phyloP scores from a whole-genome alignment of 768 basidiomycete genomes.

The Asterophora lycoperdoides region DNA sequence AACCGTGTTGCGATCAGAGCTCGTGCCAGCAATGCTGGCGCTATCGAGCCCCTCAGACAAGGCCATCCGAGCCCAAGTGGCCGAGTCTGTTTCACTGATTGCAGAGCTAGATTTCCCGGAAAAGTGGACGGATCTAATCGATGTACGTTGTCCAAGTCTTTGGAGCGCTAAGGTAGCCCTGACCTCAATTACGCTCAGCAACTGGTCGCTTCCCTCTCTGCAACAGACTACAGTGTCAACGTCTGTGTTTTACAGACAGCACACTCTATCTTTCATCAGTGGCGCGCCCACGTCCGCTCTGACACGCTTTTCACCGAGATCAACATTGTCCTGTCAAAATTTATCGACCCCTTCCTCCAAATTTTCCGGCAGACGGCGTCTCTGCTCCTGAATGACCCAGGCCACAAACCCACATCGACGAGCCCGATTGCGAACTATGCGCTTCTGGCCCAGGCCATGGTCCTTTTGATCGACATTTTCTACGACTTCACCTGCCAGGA shows the following conservation, averaged over 20 bases:
- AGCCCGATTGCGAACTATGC: conserved; percentile 37
- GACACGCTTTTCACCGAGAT: conserved; percentile 87
- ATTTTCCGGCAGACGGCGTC: conserved; percentile 69
- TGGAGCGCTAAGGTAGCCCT: background rate
- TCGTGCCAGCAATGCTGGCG: conserved; percentile 90
- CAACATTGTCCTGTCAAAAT: conserved; percentile 82
- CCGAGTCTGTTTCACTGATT: conserved; percentile 89
- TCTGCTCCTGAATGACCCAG: conserved; percentile 43
- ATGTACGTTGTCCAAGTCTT: conserved; percentile 49
- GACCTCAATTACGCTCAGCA: conserved; percentile 48
- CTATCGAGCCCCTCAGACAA: conserved; percentile 74
- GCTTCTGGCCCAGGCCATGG: conserved; percentile 67
- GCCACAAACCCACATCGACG: conserved; percentile 31
- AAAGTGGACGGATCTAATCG: conserved; percentile 84
- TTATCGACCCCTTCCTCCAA: conserved; percentile 78
- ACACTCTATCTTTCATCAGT: conserved; percentile 92
- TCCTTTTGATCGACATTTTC: conserved; percentile 80
- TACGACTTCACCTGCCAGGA: conserved; percentile 96
- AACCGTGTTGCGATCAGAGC: conserved; percentile 60
- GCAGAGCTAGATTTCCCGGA: conserved; percentile 89
- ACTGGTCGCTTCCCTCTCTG: conserved; percentile 80
- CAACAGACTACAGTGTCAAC: conserved; percentile 79
- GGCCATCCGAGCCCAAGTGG: conserved; percentile 75
- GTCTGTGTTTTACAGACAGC: conserved; percentile 90
- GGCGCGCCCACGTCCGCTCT: conserved; percentile 87